Conservation (phyloP, 1,284 basidiomycete genomes). For the Fistulina hepatica region DNA sequence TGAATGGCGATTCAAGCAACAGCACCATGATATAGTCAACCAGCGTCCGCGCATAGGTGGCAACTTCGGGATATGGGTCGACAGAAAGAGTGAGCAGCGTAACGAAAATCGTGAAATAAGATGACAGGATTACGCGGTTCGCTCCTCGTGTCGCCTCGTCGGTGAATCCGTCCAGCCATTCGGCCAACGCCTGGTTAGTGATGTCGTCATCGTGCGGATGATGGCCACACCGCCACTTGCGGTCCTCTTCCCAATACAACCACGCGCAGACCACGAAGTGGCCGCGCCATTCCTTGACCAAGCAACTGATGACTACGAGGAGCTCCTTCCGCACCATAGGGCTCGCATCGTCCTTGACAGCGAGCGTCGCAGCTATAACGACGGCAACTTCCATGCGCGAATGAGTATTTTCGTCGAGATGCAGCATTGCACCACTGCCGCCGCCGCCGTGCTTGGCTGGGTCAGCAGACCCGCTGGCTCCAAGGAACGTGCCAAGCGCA, state of each 20-base stretch:
- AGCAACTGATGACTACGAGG: constrained; percentile 81
- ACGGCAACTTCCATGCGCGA: constrained; percentile 73
- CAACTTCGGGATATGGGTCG: constrained; percentile 90
- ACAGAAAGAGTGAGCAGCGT: constrained; percentile 85
- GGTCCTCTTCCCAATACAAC: constrained; percentile 87
- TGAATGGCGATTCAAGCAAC: constrained; percentile 81
- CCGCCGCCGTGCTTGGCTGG: constrained; percentile 65
- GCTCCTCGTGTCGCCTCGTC: constrained; percentile 68
- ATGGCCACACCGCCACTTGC: constrained; percentile 39
- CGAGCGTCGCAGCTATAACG: constrained; percentile 63
- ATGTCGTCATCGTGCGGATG: constrained; percentile 45
- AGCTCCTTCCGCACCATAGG: constrained; percentile 96
- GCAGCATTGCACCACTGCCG: constrained; percentile 77
- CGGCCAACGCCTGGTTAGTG: constrained; percentile 46
- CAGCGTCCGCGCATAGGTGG: constrained; percentile 81
- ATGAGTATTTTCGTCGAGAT: constrained; percentile 71
- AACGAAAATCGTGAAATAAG: constrained; percentile 89
- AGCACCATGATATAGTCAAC: constrained; percentile 89
- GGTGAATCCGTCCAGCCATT: constrained; percentile 62
- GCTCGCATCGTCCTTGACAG: constrained; percentile 88
- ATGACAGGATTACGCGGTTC: constrained; percentile 76
- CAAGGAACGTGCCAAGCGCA: constrained; percentile 89
- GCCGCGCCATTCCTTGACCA: constrained; percentile 94
- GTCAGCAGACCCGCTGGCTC: constrained; percentile 71
- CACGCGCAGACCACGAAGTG: constrained; percentile 95